Evolutionary conservation across 2,329 filamentous ascomycete species (phyloP), one percentile per base, ranked within the genome.

Genomic region (Hypoxylon rubiginosum): DNA sequence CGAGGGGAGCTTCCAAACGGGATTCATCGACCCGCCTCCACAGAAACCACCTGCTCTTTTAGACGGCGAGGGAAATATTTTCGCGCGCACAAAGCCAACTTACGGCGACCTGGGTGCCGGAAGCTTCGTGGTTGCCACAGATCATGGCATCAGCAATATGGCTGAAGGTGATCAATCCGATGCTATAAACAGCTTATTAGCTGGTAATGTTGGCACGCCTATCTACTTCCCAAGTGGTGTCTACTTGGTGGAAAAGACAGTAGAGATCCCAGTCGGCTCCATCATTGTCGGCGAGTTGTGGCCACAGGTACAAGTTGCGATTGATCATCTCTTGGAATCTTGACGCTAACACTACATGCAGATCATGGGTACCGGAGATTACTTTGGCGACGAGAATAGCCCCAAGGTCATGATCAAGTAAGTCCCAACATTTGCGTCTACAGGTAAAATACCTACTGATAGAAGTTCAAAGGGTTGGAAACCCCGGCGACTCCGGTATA

Each of bases 311-410:
- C 30, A 32, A 32, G 30, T 11, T 32, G 30, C 30, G 30, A 32
- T 32, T 32, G 30, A 32, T 32, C 30, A 32, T 32, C 30, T 32
- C 5, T 3, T 32, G 30, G 30, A 32, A 32, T 32, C 30, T 32
- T 32, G 30, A 32, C 30, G 30, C 30, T 32, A 32, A 32, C 30
- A 32, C 30, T 32, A 32, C 10, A 32, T 32, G 30, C 79, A 91
- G 65, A 87, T 92, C 76, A 87, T 92, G 82, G 83, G 84, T 17
- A 88, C 89, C 13, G 74, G 77, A 51, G 78, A 73, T 10, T 83
- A 84, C 62, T 93, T 92, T 78, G 76, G 76, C 24, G 85, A 92
- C 75, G 79, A 85, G 72, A 76, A 80, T 59, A 86, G 89, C 70
- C 91, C 90, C 1, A 83, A 86, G 61, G 86, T 90, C 5, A 85